phyloP scores from a whole-genome alignment of 2,329 filamentous ascomycete species.

The Xylaria sp. region DNA sequence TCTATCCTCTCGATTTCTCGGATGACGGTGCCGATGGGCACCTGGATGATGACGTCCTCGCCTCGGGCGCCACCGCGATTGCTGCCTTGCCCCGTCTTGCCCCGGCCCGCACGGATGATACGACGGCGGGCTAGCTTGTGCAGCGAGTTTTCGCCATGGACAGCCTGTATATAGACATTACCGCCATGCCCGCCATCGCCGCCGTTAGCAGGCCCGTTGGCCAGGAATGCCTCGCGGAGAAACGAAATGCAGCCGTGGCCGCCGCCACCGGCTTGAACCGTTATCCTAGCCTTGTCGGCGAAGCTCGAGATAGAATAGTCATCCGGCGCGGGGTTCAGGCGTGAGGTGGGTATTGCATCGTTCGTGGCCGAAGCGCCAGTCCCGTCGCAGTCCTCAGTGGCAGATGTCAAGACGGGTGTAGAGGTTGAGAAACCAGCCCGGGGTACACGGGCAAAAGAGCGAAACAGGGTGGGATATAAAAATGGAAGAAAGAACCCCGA shows the following conservation, averaged over 20 bases:
- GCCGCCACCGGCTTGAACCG: slow-evolving; percentile 80
- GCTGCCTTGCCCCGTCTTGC: slow-evolving; percentile 82
- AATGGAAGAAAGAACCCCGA: slow-evolving; percentile 57
- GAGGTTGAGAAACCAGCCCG: slow-evolving; percentile 43
- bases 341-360: slow-evolving; percentile 59
- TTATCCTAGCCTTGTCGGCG: slow-evolving; percentile 83
- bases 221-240: slow-evolving; percentile 87
- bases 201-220: slow-evolving; percentile 90
- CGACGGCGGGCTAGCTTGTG: slow-evolving; percentile 87
- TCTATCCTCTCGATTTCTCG: slow-evolving; percentile 83
- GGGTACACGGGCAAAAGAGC: slow-evolving; percentile 42
- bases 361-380: slow-evolving; percentile 46
- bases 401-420: slow-evolving; percentile 36
- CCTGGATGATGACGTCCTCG: slow-evolving; percentile 86
- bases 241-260: slow-evolving; percentile 96
- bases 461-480: slow-evolving; percentile 61
- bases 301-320: slow-evolving; percentile 88
- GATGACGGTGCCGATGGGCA: slow-evolving; percentile 92
- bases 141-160: slow-evolving; percentile 88
- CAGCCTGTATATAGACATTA: slow-evolving; percentile 92
- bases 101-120: slow-evolving; percentile 77
- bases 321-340: slow-evolving; percentile 82
- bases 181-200: slow-evolving; percentile 94
- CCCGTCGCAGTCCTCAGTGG: slow-evolving; percentile 37
- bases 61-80: slow-evolving; percentile 80